These are phyloP conservation scores for Solanum sparsipilum DNA, from an alignment of 257 asterid genomes.

Conservation along the genomic window DNA sequence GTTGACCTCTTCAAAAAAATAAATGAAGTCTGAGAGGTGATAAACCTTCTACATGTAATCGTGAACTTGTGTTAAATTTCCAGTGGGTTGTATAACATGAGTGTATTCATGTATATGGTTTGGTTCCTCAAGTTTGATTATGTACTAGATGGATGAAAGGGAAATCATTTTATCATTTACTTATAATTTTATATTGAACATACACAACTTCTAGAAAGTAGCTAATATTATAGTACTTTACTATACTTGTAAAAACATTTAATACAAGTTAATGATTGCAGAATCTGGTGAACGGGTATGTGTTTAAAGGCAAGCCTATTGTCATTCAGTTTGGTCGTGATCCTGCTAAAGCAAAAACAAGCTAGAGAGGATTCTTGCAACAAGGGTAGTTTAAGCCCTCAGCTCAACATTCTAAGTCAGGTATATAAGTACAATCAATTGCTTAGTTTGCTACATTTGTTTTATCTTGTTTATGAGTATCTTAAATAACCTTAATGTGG, in stretches of 20 bases:
- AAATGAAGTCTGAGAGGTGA: background rate
- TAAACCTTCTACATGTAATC: background rate
- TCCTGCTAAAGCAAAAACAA: constrained; percentile 34
- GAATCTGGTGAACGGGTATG: constrained; percentile 72
- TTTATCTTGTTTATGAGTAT: background rate
- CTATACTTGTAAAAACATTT: background rate
- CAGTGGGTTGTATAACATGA: background rate
- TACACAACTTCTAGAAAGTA: background rate
- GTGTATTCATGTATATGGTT: background rate
- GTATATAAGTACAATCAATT: background rate
- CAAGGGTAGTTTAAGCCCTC: background rate
- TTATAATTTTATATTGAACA: background rate
- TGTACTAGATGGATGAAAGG: background rate
- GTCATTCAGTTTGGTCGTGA: constrained; percentile 87
- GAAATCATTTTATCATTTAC: background rate
- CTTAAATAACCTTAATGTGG: background rate
- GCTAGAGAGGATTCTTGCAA: constrained; percentile 1
- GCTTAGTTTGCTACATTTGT: background rate
- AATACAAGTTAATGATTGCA: constrained; percentile 25
- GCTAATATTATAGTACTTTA: background rate
- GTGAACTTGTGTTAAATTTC: background rate
- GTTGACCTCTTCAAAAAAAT: background rate
- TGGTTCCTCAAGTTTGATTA: background rate
- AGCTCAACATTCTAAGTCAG: background rate
- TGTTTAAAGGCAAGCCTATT: constrained; percentile 75